Evolutionary conservation across 164 flowering plant genomes (phyloP), one percentile per base, ranked within the genome.

Genomic region (Magnolia kwangsiensis): DNA sequence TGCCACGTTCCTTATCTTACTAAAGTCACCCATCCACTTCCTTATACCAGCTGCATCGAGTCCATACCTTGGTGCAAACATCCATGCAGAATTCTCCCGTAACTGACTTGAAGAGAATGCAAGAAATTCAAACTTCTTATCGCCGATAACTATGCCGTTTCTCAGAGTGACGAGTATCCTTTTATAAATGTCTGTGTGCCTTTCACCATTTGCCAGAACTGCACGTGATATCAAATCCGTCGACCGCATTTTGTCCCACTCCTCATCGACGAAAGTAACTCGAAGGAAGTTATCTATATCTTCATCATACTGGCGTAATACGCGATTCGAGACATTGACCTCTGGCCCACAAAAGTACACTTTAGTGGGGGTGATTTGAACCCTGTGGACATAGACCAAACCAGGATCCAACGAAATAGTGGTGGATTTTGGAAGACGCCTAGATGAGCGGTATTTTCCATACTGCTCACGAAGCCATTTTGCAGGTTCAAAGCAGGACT

Each of bases 31-130:
- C 98, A 93, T 93, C 95, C 90, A 85, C 4, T 69, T 67, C 68
- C 98, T 85, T 63, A 95, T 95, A 27, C 77, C 77, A 49, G 82
- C 87, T 70, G 97, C 95, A 77, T 83, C 84, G 13, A 86, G 79
- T 71, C 86, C 87, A 21, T 72, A 29, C 11, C 69, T 82, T 29
- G 97, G 79, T 71, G 98, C 93, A 89, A 95, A 95, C 93, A 95
- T 88, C 98, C 98, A 95, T 0, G 79, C 82, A 74, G 99, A 92
- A 80, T 87, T 92, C 1, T 90, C 96, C 31, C 91, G 85, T 51
- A 95, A 74, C 64, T 95, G 98, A 76, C 98, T 93, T 10, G 96
- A 85, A 63, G 98, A 93, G 79, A 89, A 93, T 19, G 97, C 98
- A 68, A 95, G 97, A 83, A 95, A 93, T 4, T 95, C 98, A 82